Conservation (phyloP, 2,329 filamentous ascomycete species). For the Trichoderma sp. region DNA sequence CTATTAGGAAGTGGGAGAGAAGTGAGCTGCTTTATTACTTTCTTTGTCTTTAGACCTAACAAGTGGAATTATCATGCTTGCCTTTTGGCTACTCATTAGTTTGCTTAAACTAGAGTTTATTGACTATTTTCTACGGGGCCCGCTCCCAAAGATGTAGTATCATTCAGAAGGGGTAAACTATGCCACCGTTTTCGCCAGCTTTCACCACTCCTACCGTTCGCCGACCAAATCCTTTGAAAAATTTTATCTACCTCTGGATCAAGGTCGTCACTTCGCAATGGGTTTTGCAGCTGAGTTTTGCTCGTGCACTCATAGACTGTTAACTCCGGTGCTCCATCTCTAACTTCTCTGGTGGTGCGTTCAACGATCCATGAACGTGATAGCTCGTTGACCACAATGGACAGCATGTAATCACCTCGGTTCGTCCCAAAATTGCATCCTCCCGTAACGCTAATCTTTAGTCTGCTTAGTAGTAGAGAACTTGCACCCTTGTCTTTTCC, state of each 20-base stretch:
- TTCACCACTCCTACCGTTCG: neutral
- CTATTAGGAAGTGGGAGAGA: neutral
- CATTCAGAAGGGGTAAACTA: neutral
- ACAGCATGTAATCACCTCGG: neutral
- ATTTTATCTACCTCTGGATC: neutral
- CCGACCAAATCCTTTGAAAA: neutral
- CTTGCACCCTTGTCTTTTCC: neutral
- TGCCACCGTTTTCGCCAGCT: neutral
- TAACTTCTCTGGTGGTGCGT: neutral
- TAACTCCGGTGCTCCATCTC: neutral
- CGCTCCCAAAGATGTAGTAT: neutral
- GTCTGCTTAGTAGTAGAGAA: neutral
- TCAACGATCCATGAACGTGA: neutral
- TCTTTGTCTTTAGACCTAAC: neutral
- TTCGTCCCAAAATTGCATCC: neutral
- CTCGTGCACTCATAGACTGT: neutral
- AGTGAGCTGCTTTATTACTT: neutral
- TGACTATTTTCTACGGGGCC: neutral
- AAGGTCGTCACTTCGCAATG: neutral
- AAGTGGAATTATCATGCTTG: neutral
- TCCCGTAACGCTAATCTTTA: neutral
- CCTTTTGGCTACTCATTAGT: neutral
- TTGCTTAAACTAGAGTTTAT: neutral
- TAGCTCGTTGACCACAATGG: neutral
- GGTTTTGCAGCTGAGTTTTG: neutral